phyloP scores from a whole-genome alignment of 805 yeast genomes.

The Zygoascus bituminiphila region DNA sequence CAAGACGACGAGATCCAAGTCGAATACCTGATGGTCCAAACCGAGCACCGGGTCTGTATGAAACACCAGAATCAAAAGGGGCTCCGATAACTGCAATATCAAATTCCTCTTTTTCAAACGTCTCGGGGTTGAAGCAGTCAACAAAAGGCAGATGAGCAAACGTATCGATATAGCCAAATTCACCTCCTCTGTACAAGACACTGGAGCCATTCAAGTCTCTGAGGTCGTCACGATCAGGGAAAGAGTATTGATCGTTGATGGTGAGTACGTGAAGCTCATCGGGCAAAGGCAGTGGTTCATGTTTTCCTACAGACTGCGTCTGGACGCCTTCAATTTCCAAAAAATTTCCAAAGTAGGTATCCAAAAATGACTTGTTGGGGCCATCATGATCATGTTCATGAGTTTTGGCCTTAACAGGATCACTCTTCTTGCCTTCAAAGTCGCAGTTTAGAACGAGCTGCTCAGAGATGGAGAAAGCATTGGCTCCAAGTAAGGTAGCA shows the following conservation, averaged over 20 bases:
- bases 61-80: constrained; percentile 75
- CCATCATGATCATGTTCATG: too few relatives aligned
- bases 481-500: not conserved
- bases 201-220: constrained; percentile 36
- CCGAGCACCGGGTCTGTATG: constrained; percentile 72
- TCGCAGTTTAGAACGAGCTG: constrained; percentile 1
- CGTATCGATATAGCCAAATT: constrained; percentile 43
- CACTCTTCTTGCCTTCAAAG: not conserved
- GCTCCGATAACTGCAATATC: constrained; percentile 73
- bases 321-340: constrained; percentile 22
- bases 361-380: constrained; percentile 26
- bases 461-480: not conserved
- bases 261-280: constrained; percentile 26
- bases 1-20: constrained; percentile 34
- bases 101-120: constrained; percentile 28
- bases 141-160: constrained; percentile 58
- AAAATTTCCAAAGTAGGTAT: constrained; percentile 31
- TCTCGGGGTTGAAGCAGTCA: constrained; percentile 43
- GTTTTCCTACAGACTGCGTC: not conserved
- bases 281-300: constrained; percentile 1
- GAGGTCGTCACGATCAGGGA: constrained; percentile 32
- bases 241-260: constrained; percentile 26
- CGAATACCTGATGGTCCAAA: constrained; percentile 53
- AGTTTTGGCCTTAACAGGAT: not conserved
- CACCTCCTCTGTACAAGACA: constrained; percentile 33